Conservation (phyloP, 164 flowering plant genomes). For the Umbilicus rupestris region DNA sequence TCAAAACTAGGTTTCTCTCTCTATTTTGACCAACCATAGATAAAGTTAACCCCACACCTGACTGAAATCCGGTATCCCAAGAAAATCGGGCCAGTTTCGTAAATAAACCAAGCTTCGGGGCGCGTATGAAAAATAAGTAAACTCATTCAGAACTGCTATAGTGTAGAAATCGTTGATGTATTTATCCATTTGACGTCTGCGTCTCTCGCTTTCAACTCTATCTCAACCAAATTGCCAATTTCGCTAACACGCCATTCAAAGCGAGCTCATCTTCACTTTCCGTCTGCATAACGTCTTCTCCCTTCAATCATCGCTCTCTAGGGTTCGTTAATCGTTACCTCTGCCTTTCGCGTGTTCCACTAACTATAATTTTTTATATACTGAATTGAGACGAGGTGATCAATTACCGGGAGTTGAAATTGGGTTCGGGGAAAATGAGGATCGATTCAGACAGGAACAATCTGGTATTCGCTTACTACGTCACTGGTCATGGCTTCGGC, state of each 20-base stretch:
- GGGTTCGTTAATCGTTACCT: not conserved
- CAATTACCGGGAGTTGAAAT: too few relatives aligned
- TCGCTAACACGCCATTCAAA: not conserved
- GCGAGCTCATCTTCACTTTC: not conserved
- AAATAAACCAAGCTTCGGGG: not conserved
- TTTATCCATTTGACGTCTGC: conserved; percentile 1
- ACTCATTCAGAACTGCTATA: not conserved
- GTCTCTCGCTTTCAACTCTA: not conserved
- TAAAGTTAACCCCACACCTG: not conserved
- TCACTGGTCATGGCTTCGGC: conserved; percentile 98
- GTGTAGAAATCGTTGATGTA: not conserved
- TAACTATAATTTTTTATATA: too few relatives aligned
- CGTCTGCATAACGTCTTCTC: not conserved
- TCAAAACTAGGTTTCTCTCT: too few relatives aligned
- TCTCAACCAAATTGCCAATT: not conserved
- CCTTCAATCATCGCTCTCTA: not conserved
- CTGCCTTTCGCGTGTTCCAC: too few relatives aligned
- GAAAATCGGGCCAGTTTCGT: too few relatives aligned
- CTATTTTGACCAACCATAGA: too few relatives aligned
- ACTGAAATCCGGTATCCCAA: not conserved
- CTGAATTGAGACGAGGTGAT: too few relatives aligned
- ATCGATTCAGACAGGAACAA: conserved; percentile 26
- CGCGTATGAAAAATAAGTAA: not conserved
- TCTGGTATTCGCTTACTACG: conserved; percentile 83
- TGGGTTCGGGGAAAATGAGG: conserved; percentile 24